Conservation (phyloP, 495 filamentous ascomycete species). For the Saxophila tyrrhenica region DNA sequence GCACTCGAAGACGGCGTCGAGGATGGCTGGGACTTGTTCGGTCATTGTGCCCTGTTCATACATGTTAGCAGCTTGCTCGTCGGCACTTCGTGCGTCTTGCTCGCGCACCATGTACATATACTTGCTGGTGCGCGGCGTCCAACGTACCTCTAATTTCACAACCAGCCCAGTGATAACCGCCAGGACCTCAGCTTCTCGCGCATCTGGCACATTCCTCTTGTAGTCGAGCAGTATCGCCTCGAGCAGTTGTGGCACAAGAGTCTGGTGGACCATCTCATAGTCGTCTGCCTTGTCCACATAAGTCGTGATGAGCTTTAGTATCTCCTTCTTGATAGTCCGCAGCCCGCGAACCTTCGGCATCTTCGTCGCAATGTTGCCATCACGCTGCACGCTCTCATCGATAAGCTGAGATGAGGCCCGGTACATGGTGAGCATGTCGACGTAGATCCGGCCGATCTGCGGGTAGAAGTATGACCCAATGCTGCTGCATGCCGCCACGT, state of each 20-base stretch:
- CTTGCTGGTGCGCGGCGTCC: constrained; percentile 35
- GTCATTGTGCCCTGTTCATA: constrained; percentile 69
- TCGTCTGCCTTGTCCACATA: constrained; percentile 98
- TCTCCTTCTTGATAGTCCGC: constrained; percentile 98
- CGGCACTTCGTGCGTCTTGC: neutral
- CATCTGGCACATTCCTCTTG: constrained; percentile 90
- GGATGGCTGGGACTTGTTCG: constrained; percentile 90
- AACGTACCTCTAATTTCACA: constrained; percentile 83
- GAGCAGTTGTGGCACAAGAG: constrained; percentile 91
- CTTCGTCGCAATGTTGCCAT: constrained; percentile 90
- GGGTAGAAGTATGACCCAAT: constrained; percentile 96
- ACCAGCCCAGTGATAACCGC: constrained; percentile 98
- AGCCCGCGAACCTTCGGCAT: constrained; percentile 91
- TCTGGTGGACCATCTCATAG: constrained; percentile 77
- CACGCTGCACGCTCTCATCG: constrained; percentile 73
- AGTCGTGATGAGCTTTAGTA: constrained; percentile 92
- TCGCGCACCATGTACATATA: constrained; percentile 14
- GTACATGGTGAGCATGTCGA: constrained; percentile 99
- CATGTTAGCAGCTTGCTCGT: constrained; percentile 26
- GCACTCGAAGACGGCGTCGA: constrained; percentile 98
- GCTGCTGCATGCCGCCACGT: constrained; percentile 90
- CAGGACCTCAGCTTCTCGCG: constrained; percentile 90
- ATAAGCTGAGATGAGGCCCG: constrained; percentile 91
- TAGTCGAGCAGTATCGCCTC: constrained; percentile 94
- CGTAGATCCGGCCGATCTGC: constrained; percentile 95